Percentiles rank a stretch among this genome's conserved stretches.
These are phyloP conservation scores for Rhinocladiella similis DNA, from an alignment of 2,329 filamentous ascomycete genomes.

Conservation along the genomic window DNA sequence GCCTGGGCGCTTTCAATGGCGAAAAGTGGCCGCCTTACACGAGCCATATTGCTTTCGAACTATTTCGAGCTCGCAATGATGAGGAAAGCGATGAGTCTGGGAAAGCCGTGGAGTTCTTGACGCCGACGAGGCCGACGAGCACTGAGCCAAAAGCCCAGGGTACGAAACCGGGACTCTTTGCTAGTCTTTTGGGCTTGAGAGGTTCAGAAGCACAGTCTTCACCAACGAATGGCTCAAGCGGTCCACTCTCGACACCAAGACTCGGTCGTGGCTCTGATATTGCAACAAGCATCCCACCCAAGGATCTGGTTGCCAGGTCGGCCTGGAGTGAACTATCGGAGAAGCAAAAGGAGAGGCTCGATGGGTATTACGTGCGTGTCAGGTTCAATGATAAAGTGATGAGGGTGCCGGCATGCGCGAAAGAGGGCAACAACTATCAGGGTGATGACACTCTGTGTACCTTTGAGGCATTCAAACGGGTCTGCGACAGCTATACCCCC, in stretches of 20 bases:
- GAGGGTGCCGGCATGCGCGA: constrained; percentile 76
- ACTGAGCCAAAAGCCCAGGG: constrained; percentile 34
- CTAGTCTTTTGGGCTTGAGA: constrained; percentile 31
- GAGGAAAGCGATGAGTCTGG: constrained; percentile 32
- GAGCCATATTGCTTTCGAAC: constrained; percentile 84
- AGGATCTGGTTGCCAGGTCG: constrained; percentile 58
- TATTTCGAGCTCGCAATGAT: constrained; percentile 63
- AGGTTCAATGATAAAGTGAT: constrained; percentile 88
- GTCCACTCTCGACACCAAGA: constrained; percentile 22
- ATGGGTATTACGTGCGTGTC: constrained; percentile 83
- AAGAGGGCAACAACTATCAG: constrained; percentile 75
- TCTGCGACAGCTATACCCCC: constrained; percentile 89
- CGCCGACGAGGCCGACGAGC: constrained; percentile 29
- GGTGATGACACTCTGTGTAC: constrained; percentile 91
- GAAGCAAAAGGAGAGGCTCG: constrained; percentile 59
- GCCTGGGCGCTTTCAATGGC: constrained; percentile 73
- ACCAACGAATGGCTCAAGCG: constrained; percentile 7
- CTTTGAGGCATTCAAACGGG: constrained; percentile 83
- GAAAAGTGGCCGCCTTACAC: constrained; percentile 90
- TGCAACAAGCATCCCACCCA: constrained; percentile 15
- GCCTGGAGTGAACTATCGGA: constrained; percentile 56
- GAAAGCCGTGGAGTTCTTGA: constrained; percentile 28
- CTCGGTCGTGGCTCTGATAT: constrained; percentile 24
- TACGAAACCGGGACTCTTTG: constrained; percentile 23
- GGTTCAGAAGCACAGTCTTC: constrained; percentile 29